These are phyloP conservation scores for Aspergillus nomiae DNA, from an alignment of 2,329 filamentous ascomycete genomes.

Conservation along the genomic window DNA sequence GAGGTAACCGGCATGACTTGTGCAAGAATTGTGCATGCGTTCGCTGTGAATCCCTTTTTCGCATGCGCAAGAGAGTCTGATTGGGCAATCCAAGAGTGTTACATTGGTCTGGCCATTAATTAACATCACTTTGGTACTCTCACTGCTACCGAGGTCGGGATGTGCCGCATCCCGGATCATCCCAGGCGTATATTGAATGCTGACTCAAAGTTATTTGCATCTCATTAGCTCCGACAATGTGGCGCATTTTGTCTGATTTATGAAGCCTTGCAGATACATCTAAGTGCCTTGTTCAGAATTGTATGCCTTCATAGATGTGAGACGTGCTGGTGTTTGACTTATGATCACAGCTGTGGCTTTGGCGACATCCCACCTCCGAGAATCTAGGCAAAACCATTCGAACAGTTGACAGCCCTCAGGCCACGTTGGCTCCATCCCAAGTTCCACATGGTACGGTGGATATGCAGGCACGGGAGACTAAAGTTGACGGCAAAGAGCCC, in stretches of 20 bases:
- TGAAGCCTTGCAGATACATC: background rate
- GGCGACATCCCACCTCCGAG: background rate
- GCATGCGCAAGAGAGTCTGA: background rate
- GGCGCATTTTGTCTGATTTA: background rate
- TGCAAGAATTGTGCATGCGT: background rate
- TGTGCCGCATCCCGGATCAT: background rate
- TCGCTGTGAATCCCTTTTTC: background rate
- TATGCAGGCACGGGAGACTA: background rate
- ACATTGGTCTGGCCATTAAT: background rate
- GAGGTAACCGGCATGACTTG: background rate
- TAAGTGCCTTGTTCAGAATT: background rate
- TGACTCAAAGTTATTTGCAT: background rate
- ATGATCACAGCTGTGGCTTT: background rate
- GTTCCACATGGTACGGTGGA: background rate
- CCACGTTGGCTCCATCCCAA: background rate
- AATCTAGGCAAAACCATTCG: background rate
- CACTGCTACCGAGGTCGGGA: background rate
- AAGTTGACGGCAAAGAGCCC: background rate
- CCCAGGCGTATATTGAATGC: background rate
- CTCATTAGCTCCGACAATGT: background rate
- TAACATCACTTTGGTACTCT: background rate
- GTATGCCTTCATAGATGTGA: background rate
- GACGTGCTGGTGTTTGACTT: background rate
- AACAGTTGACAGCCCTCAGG: background rate
- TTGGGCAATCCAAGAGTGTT: background rate